phyloP scores from a whole-genome alignment of 768 basidiomycete genomes.

The Daedaleopsis sinensis region DNA sequence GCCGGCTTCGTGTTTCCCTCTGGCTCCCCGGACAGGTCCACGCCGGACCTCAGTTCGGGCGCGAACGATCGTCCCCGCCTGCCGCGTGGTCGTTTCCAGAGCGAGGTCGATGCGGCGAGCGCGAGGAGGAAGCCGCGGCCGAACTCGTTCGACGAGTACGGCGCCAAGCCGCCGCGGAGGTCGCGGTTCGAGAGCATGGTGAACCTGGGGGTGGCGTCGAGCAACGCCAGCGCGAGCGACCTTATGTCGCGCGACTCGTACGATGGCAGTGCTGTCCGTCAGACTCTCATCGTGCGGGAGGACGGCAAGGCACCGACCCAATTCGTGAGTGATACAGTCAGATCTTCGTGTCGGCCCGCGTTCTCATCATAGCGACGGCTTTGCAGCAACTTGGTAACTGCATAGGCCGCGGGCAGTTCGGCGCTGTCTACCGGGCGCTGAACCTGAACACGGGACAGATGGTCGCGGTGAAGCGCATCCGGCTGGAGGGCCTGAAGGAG shows the following conservation, averaged over 20 bases:
- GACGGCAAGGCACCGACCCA: slow-evolving; percentile 78
- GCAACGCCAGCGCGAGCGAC: slow-evolving; percentile 66
- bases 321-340: slow-evolving; percentile 63
- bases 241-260: slow-evolving; percentile 60
- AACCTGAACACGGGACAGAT: slow-evolving; percentile 94
- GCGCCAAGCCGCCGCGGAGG: slow-evolving; percentile 48
- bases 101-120: slow-evolving; percentile 65
- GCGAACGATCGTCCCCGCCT: slow-evolving; percentile 41
- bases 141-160: slow-evolving; percentile 70
- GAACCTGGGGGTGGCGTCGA: slow-evolving; percentile 55
- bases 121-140: slow-evolving; percentile 58
- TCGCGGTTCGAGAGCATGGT: slow-evolving; percentile 78
- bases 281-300: slow-evolving; percentile 77
- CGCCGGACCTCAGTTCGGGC: slow-evolving; percentile 7
- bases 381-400: slow-evolving; percentile 94
- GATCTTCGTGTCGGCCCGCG: neutral
- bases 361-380: slow-evolving; percentile 4
- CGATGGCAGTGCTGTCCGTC: slow-evolving; percentile 65
- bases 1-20: slow-evolving; percentile 22
- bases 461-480: slow-evolving; percentile 98
- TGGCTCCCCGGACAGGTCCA: slow-evolving; percentile 22
- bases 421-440: slow-evolving; percentile 91
- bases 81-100: slow-evolving; percentile 71
- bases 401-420: slow-evolving; percentile 96
- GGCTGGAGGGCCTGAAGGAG: slow-evolving; percentile 87